These are phyloP conservation scores for Apiospora phragmitis DNA, from an alignment of 2,329 filamentous ascomycete species.

Conservation along the genomic window DNA sequence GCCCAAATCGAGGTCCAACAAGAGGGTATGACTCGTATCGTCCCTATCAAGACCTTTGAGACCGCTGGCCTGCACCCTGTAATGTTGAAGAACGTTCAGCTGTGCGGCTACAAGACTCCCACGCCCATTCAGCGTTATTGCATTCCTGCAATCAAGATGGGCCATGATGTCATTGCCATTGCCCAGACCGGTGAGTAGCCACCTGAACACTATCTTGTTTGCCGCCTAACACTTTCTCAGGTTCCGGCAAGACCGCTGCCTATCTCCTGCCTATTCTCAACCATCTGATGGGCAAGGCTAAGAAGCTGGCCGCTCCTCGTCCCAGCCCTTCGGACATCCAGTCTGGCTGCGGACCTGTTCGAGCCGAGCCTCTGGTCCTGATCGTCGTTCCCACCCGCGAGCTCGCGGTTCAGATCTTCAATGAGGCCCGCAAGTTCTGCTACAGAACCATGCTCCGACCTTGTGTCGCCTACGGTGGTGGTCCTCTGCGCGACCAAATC, in stretches of 20 bases:
- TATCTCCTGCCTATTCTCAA: constrained; percentile 89
- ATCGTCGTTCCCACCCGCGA: constrained; percentile 87
- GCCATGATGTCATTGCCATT: constrained; percentile 82
- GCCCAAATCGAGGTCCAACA: constrained; percentile 55
- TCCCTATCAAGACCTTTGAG: constrained; percentile 60
- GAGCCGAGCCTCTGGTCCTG: constrained; percentile 85
- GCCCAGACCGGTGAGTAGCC: constrained; percentile 82
- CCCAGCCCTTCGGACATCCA: constrained; percentile 63
- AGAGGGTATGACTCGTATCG: constrained; percentile 54
- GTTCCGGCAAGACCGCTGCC: constrained; percentile 93
- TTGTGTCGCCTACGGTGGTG: constrained; percentile 85
- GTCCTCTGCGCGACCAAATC: constrained; percentile 68
- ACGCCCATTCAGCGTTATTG: constrained; percentile 89
- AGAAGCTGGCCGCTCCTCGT: constrained; percentile 78
- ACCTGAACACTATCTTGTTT: neutral
- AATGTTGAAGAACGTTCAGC: constrained; percentile 74
- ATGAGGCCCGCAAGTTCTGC: constrained; percentile 88
- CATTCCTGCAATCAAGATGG: constrained; percentile 75
- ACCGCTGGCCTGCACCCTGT: constrained; percentile 82
- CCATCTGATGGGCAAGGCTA: constrained; percentile 92
- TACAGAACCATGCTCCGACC: constrained; percentile 95
- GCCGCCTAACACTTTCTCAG: constrained; percentile 44
- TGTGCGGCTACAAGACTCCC: constrained; percentile 69
- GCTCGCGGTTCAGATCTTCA: constrained; percentile 91
- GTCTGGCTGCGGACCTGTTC: constrained; percentile 49